Evolutionary conservation across 805 yeast genomes (phyloP), one percentile per base, ranked within the genome.

Genomic region (Yamadazyma philogaea): DNA sequence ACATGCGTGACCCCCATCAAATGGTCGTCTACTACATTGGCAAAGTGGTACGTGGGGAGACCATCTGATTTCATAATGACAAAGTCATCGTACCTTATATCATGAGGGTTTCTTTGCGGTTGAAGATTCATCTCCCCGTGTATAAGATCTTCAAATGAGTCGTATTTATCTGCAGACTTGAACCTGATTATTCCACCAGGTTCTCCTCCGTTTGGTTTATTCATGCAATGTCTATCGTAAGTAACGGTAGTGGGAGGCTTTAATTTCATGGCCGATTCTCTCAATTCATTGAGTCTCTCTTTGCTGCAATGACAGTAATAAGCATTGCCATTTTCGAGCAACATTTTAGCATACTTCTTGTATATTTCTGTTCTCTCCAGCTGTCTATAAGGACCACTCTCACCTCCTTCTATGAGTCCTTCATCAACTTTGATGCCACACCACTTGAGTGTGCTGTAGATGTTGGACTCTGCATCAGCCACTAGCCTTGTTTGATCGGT

Each of bases 11-110:
- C 85, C 35, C 79, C 62, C 99, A 93, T 93, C 36, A 86, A 65
- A 59, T 90, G 95, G 59, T 93, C 99, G 58, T 93, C 99, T 3
- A 93, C 78, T 6, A 93, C 96, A 55, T 87, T 91, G 12, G 99
- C 99, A 56, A 93, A 82, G 63, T 93, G 99, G 54, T 93, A 93
- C 0, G 99, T 93, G 19, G 99, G 99, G 46, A 87, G 67, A 0
- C 91, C 90, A 60, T 93, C 98, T n/a, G 96, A 85, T 63, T 93
- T 93, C 57, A 93, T 60, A 20, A 93, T 66, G 8, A 93, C 87
- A 21, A 88, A 88, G 59, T 93, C 99, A 55, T 93, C 99, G 59
- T 73, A 90, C 38, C 97, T 71, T 24, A 81, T 69, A 61, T 89
- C 96, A 15, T 60, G 61, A 19, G 60, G 55, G 57, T 90, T 88